Base-by-base conservation (phyloP, 1,139 yeast species). In the Pichia sp. region DNA sequence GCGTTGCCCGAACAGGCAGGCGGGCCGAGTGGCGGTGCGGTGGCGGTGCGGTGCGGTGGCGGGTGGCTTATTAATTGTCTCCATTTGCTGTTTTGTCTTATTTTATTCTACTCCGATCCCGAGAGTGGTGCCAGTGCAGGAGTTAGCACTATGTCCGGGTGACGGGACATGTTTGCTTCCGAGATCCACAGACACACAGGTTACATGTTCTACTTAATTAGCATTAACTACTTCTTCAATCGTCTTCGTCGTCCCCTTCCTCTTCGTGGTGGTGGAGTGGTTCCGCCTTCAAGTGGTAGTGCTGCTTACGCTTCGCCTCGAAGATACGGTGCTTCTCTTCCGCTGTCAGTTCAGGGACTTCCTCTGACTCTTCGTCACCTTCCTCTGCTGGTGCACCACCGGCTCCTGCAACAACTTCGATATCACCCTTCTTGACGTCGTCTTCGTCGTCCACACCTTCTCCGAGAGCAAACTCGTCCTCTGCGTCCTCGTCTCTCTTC, bases 301-400 rank as follows among this genome's bases (percentile, higher is more conserved):
- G 96, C 45, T 77, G 70, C 61, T 85, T 86, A 57, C 96, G 77
- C 76, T 79, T 72, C 57, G 83, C 85, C 61, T 86, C 95, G 59
- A 89, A 89, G 48, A 73, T 67, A 53, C 67, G 72, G 61, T 85
- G 94, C 57, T 76, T 79, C 53, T 80, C 85, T 56, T 76, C 88
- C 0, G 83, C 80, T 19, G 77, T 70, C 40, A 71, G 65, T 37
- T 70, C 75, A 24, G 63, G 70, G 15, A 64, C 72, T 27, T 67
- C 75, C 20, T 62, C 71, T 3, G 61, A 70, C 9, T 60, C 67
- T 4, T 58, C 62, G 14, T 61, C 65, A 8, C 50, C 56, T 7
- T 39, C 48, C 17, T 49, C 54, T 11, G 40, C 45, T 9, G 47
- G 52, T 20, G 47, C 52, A 27, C 54, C 57, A 10, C 48, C 52